Percentiles rank a stretch among this genome's conserved stretches.
These are phyloP conservation scores for Trypanosoma theileri DNA, from an alignment of 208 protist genomes.

Conservation along the genomic window DNA sequence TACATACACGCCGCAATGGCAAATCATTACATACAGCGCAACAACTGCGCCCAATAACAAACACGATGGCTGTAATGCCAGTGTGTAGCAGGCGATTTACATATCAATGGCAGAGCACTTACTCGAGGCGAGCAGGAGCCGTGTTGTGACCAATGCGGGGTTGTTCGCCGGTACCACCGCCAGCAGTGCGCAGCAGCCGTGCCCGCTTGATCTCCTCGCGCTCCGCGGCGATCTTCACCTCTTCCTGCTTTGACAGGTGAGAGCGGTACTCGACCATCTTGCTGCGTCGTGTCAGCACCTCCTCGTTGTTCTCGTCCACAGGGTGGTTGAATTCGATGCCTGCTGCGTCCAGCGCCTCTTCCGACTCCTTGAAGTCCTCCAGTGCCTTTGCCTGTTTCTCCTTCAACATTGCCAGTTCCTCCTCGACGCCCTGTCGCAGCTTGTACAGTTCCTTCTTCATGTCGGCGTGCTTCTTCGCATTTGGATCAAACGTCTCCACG, in stretches of 20 bases:
- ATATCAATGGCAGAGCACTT: not conserved
- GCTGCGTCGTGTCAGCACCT: conserved; percentile 66
- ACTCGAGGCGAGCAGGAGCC: conserved; percentile 16
- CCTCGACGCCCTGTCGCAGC: conserved; percentile 45
- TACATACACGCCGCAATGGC: conserved; percentile 7
- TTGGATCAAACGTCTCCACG: conserved; percentile 80
- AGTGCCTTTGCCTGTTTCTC: conserved; percentile 71
- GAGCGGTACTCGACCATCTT: conserved; percentile 87
- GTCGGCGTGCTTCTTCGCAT: conserved; percentile 73
- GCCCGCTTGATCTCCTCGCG: conserved; percentile 76
- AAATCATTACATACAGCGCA: conserved; percentile 7
- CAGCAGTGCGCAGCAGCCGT: conserved; percentile 40
- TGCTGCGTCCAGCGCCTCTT: conserved; percentile 68
- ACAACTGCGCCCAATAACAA: not conserved
- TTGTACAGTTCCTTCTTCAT: conserved; percentile 72
- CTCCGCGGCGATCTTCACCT: conserved; percentile 81
- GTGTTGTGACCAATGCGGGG: conserved; percentile 24
- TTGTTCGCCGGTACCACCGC: conserved; percentile 21
- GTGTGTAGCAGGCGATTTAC: conserved; percentile 6
- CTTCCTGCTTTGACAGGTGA: conserved; percentile 73
- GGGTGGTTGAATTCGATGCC: conserved; percentile 73
- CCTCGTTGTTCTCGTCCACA: conserved; percentile 66
- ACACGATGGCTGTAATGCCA: not conserved
- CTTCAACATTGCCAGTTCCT: conserved; percentile 79
- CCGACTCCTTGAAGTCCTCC: conserved; percentile 76